Conservation (phyloP, 495 filamentous ascomycete species). For the Rhypophila decipiens region DNA sequence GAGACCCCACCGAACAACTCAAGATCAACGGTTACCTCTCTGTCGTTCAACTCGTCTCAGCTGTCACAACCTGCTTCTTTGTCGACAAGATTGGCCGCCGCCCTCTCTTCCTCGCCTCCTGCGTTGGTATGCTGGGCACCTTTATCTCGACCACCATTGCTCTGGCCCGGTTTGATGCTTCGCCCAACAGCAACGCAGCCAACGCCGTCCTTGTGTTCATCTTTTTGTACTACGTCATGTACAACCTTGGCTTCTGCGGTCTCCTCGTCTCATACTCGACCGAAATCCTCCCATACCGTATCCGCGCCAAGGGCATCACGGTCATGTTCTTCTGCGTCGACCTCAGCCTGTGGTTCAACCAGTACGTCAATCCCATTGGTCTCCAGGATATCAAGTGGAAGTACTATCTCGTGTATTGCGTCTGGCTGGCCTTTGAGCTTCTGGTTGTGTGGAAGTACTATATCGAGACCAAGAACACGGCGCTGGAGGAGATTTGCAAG, state of each 20-base stretch:
- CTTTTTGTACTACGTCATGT: slow-evolving; percentile 48
- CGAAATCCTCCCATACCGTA: slow-evolving; percentile 36
- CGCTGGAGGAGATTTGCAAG: slow-evolving; percentile 45
- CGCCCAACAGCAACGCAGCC: slow-evolving; percentile 15
- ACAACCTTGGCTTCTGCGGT: slow-evolving; percentile 49
- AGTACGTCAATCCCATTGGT: slow-evolving; percentile 45
- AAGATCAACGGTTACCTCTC: slow-evolving; percentile 36
- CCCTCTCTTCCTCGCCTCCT: slow-evolving; percentile 42
- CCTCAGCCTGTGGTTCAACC: slow-evolving; percentile 42
- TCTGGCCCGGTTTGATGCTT: slow-evolving; percentile 37
- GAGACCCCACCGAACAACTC: slow-evolving; percentile 26
- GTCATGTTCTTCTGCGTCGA: slow-evolving; percentile 40
- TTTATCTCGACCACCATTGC: slow-evolving; percentile 46
- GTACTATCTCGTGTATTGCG: slow-evolving; percentile 37
- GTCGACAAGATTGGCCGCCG: slow-evolving; percentile 42
- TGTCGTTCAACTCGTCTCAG: slow-evolving; percentile 31
- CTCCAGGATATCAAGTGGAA: slow-evolving; percentile 35
- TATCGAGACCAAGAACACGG: slow-evolving; percentile 43
- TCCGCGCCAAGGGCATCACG: slow-evolving; percentile 41
- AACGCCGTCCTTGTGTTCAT: slow-evolving; percentile 39
- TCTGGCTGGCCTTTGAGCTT: slow-evolving; percentile 38
- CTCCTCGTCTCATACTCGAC: slow-evolving; percentile 27
- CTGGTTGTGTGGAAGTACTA: slow-evolving; percentile 37
- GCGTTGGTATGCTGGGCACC: slow-evolving; percentile 47
- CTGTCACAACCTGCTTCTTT: slow-evolving; percentile 30